Conservation (phyloP, 2,329 filamentous ascomycete species). For the Aspergillus phoenicis region DNA sequence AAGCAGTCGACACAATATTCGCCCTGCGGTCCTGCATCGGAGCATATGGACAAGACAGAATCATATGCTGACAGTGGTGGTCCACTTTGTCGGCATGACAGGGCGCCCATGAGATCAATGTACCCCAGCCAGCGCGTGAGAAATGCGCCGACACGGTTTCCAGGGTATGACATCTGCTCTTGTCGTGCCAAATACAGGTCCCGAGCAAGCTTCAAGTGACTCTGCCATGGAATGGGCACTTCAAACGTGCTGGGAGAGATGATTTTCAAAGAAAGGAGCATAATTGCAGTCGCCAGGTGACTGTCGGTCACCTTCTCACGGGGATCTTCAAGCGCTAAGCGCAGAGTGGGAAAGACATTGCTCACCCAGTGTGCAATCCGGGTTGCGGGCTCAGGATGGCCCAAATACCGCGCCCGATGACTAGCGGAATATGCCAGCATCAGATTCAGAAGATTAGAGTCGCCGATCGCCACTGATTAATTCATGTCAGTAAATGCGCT, state of each 20-base stretch:
- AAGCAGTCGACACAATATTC: slow-evolving; percentile 77
- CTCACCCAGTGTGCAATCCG: slow-evolving; percentile 80
- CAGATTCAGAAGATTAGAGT: slow-evolving; percentile 69
- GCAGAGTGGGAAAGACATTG: slow-evolving; percentile 68
- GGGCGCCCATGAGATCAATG: slow-evolving; percentile 74
- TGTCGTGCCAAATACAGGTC: slow-evolving; percentile 72
- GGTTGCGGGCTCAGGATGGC: slow-evolving; percentile 72
- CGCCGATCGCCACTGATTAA: slow-evolving; percentile 48
- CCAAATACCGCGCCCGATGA: slow-evolving; percentile 73
- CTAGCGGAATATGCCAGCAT: slow-evolving; percentile 82
- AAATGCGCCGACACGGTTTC: slow-evolving; percentile 67
- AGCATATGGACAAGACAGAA: slow-evolving; percentile 47
- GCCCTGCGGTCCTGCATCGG: slow-evolving; percentile 58
- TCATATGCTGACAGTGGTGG: slow-evolving; percentile 58
- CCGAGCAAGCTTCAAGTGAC: slow-evolving; percentile 73
- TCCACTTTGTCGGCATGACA: slow-evolving; percentile 62
- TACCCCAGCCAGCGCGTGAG: slow-evolving; percentile 82
- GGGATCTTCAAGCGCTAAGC: slow-evolving; percentile 65
- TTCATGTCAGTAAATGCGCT: slow-evolving; percentile 40
- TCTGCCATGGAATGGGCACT: slow-evolving; percentile 78
- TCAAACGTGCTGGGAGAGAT: slow-evolving; percentile 80
- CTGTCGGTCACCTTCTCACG: slow-evolving; percentile 68
- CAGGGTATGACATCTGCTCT: slow-evolving; percentile 57
- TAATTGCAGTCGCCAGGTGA: slow-evolving; percentile 78
- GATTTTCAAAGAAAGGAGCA: slow-evolving; percentile 82